Evolutionary conservation across 345 rosid genomes (phyloP), one percentile per base, ranked within the genome.

Genomic region (Gossypium arboreum): DNA sequence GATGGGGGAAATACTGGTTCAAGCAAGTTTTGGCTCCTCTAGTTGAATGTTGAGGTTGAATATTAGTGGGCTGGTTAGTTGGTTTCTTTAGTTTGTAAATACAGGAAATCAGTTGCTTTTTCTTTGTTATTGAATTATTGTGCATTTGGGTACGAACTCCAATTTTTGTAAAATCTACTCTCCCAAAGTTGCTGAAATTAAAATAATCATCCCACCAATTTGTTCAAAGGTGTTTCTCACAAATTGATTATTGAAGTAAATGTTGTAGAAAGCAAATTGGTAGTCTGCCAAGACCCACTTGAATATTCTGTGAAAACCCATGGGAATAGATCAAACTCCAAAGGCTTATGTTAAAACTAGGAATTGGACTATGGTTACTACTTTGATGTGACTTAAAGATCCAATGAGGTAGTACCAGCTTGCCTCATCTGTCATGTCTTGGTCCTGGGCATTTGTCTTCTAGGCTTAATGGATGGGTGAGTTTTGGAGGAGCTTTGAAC

Each of bases 401-500:
- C 12, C 24, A 63, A 17, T 47, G 48, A 63, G 13, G 24, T 63
- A 9, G 48, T 63, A 39, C 13, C 24, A 9, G 68, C 47, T 61
- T 62, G 45, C 12, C 20, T 63, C 25, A 9, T 41, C 48, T 63
- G 48, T 34, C 18, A 44, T 67, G 54, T 67, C 8, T 67, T 4
- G 51, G 12, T 17, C 27, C 16, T 18, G n/a, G 29, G 69, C 12
- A 34, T 67, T 65, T 18, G 52, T 67, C 12, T 9, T 34, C 17
- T 67, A 45, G 71, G 55, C 34, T 45, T 7, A 16, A 4, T 9
- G 6, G 39, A 67, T 67, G 34, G 1, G 3, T 67, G n/a, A 67
- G 15, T 20, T 22, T 18, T 67, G 54, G 55, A 68, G 72, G 39
- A 68, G 41, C 56, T 20, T 68, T 68, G 72, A 68, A 39, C 39